phyloP scores from a whole-genome alignment of 306 rosid genomes.

The Trifolium pratense region DNA sequence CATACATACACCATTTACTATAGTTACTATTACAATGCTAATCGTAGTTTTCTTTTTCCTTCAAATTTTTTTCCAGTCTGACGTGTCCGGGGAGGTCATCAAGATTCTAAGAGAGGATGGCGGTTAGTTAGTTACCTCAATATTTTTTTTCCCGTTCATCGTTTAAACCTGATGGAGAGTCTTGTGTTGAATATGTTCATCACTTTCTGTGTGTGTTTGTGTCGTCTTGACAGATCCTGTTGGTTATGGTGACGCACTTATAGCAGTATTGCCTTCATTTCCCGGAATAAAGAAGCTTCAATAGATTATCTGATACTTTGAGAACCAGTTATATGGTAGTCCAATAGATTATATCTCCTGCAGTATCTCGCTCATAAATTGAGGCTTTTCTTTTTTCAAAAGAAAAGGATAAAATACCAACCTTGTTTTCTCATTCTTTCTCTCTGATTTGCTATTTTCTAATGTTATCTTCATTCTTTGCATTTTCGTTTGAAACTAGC shows the following conservation, averaged over 20 bases:
- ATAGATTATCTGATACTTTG: conserved; percentile 41
- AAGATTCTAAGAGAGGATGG: conserved; percentile 84
- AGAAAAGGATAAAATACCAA: conserved; percentile 1
- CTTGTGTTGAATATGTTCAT: background rate
- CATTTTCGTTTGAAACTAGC: background rate
- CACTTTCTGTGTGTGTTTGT: background rate
- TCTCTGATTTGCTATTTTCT: background rate
- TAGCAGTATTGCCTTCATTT: conserved; percentile 84
- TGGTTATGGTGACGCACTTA: conserved; percentile 88
- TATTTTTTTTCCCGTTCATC: background rate
- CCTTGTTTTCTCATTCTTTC: background rate
- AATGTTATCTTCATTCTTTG: background rate
- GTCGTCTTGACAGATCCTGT: conserved; percentile 65
- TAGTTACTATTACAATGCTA: background rate
- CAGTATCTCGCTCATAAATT: background rate
- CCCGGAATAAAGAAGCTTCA: conserved; percentile 93
- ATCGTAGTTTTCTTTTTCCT: conserved; percentile 18
- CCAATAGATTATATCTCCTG: background rate
- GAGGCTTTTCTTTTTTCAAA: too few species aligned
- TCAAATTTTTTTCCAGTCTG: conserved; percentile 57
- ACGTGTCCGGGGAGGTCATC: conserved; percentile 82
- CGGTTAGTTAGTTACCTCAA: conserved; percentile 55
- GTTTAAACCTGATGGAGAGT: background rate
- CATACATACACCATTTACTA: background rate
- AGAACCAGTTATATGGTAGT: background rate